Evolutionary conservation across 108 stramenopile species (phyloP).

Genomic region (Epipyxis sp.): DNA sequence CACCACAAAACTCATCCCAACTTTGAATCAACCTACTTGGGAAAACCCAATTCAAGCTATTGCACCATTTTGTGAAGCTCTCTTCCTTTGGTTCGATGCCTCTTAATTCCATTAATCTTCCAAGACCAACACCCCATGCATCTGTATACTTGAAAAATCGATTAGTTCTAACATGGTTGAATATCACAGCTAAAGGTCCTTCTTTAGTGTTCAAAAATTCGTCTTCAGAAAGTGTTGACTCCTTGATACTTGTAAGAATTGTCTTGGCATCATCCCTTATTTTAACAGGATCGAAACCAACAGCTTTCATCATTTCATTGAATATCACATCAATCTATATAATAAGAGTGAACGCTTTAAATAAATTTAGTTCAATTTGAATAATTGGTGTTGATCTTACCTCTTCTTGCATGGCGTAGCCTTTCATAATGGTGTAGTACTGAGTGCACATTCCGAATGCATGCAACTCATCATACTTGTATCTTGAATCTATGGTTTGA

Average conservation of each 20-base stretch:
- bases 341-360: neutral
- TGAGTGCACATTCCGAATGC: slow-evolving; percentile 14
- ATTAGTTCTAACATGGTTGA: neutral
- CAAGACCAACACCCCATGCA: slow-evolving; percentile 9
- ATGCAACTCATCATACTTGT: neutral
- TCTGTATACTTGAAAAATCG: neutral
- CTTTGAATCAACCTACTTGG: neutral
- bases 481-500: neutral
- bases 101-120: neutral
- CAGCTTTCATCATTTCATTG: slow-evolving; percentile 9
- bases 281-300: neutral
- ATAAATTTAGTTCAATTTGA: neutral
- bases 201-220: neutral
- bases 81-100: neutral
- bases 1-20: neutral
- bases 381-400: neutral
- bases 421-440: neutral
- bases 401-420: slow-evolving; percentile 3
- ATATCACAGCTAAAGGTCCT: neutral
- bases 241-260: neutral
- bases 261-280: neutral
- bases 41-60: neutral
- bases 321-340: slow-evolving; percentile 13
- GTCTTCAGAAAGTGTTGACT: neutral
- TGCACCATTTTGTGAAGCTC: neutral